Conservation (phyloP, 192 early-diverging fungal genomes). For the Coemansia sp. region DNA sequence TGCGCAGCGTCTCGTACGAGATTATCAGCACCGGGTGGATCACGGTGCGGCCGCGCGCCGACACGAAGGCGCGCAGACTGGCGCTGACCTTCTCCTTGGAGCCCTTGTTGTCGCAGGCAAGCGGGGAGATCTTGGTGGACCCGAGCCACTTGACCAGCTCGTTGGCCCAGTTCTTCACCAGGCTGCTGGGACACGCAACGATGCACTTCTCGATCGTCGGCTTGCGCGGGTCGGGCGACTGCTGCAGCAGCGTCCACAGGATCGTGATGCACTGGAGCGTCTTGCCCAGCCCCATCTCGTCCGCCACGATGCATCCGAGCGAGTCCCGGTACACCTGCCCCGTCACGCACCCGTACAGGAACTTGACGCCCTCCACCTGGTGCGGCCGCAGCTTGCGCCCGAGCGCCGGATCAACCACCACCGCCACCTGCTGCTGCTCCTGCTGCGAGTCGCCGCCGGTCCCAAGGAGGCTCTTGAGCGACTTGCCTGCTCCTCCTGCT, state of each 20-base stretch:
- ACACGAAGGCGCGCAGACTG: slow-evolving; percentile 78
- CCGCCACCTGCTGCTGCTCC: slow-evolving; percentile 55
- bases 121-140: slow-evolving; percentile 72
- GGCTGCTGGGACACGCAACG: slow-evolving; percentile 92
- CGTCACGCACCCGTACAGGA: slow-evolving; percentile 93
- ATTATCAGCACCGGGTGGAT: slow-evolving; percentile 95
- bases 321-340: slow-evolving; percentile 72
- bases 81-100: slow-evolving; percentile 82
- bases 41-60: slow-evolving; percentile 80
- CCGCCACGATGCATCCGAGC: slow-evolving; percentile 98
- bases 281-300: slow-evolving; percentile 95
- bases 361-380: slow-evolving; percentile 94
- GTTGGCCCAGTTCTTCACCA: slow-evolving; percentile 99
- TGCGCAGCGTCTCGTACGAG: slow-evolving; percentile 94
- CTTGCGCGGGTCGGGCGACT: slow-evolving; percentile 86
- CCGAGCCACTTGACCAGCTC: slow-evolving; percentile 98
- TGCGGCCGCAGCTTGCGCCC: slow-evolving; percentile 88
- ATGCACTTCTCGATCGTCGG: slow-evolving; percentile 95
- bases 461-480: slow-evolving; percentile 57
- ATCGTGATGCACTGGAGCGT: slow-evolving; percentile 91
- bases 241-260: slow-evolving; percentile 95
- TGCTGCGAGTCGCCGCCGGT: slow-evolving; percentile 14
- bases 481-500: slow-evolving; percentile 27
- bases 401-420: slow-evolving; percentile 87
- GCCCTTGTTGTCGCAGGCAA: slow-evolving; percentile 88